phyloP scores from a whole-genome alignment of 2,329 filamentous ascomycete genomes.

The Epicoccum nigrum region DNA sequence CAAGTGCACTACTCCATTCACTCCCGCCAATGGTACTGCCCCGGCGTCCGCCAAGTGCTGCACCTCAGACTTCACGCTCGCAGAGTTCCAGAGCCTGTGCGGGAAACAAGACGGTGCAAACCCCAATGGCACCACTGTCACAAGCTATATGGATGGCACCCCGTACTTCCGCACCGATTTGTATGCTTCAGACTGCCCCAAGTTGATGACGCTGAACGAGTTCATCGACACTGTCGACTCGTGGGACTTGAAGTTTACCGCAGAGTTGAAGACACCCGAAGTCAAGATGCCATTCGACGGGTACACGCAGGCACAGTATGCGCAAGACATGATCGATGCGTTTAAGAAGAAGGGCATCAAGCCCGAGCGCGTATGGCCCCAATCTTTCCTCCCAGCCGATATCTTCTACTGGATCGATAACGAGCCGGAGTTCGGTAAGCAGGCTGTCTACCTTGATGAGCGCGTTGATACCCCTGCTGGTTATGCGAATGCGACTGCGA shows the following conservation, averaged over 20 bases:
- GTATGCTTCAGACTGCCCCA: conserved; percentile 66
- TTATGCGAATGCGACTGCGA: conserved; percentile 61
- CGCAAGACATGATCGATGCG: conserved; percentile 63
- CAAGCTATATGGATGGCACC: conserved; percentile 65
- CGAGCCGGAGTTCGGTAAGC: conserved; percentile 65
- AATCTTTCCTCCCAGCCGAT: conserved; percentile 70
- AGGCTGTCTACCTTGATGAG: conserved; percentile 70
- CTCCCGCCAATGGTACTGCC: conserved; percentile 38
- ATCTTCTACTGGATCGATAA: conserved; percentile 70
- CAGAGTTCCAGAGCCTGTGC: conserved; percentile 71
- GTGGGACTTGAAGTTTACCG: conserved; percentile 59
- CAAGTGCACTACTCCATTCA: conserved; percentile 48
- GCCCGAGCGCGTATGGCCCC: conserved; percentile 56
- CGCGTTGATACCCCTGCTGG: conserved; percentile 58
- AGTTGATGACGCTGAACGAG: conserved; percentile 65
- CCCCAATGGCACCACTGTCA: conserved; percentile 63
- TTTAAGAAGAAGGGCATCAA: conserved; percentile 49
- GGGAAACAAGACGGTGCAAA: conserved; percentile 70
- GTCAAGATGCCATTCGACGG: conserved; percentile 73
- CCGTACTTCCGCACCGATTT: conserved; percentile 69
- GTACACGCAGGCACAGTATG: conserved; percentile 70
- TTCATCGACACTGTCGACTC: conserved; percentile 67
- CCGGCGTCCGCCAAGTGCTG: conserved; percentile 70
- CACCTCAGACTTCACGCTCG: conserved; percentile 72
- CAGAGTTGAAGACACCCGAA: conserved; percentile 64